phyloP scores from a whole-genome alignment of 768 basidiomycete genomes.

The Lentinus brumalis region DNA sequence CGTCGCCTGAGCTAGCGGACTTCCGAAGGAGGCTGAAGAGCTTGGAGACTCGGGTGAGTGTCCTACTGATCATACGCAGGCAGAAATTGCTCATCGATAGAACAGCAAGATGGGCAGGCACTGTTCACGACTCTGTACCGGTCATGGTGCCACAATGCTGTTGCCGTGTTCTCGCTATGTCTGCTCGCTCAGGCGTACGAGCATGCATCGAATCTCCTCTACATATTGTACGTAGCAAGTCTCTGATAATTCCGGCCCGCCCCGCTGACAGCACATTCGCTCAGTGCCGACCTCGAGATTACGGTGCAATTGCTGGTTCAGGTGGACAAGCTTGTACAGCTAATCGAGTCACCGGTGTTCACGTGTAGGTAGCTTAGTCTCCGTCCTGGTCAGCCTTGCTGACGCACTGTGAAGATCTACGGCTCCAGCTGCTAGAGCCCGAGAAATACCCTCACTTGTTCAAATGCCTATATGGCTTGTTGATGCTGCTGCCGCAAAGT shows the following conservation, averaged over 20 bases:
- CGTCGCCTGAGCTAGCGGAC: constrained; percentile 93
- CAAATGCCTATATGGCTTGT: constrained; percentile 95
- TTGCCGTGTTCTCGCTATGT: constrained; percentile 94
- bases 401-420: constrained; percentile 55
- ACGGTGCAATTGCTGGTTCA: constrained; percentile 94
- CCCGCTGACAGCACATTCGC: background rate
- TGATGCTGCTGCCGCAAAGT: constrained; percentile 97
- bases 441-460: constrained; percentile 95
- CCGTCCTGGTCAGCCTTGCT: background rate
- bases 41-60: constrained; percentile 83
- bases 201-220: constrained; percentile 93
- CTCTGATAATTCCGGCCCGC: background rate
- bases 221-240: constrained; percentile 76
- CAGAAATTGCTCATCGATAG: background rate
- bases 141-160: constrained; percentile 99
- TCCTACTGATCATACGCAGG: background rate
- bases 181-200: constrained; percentile 98
- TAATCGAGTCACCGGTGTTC: constrained; percentile 98
- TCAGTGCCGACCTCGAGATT: constrained; percentile 93
- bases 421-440: constrained; percentile 93
- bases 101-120: constrained; percentile 91
- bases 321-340: constrained; percentile 95
- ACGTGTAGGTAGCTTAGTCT: constrained; percentile 63
- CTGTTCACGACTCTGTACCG: constrained; percentile 92
- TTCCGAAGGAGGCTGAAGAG: constrained; percentile 92